Evolutionary conservation across 768 basidiomycete genomes (phyloP).

Genomic region (Clathrus columnatus): DNA sequence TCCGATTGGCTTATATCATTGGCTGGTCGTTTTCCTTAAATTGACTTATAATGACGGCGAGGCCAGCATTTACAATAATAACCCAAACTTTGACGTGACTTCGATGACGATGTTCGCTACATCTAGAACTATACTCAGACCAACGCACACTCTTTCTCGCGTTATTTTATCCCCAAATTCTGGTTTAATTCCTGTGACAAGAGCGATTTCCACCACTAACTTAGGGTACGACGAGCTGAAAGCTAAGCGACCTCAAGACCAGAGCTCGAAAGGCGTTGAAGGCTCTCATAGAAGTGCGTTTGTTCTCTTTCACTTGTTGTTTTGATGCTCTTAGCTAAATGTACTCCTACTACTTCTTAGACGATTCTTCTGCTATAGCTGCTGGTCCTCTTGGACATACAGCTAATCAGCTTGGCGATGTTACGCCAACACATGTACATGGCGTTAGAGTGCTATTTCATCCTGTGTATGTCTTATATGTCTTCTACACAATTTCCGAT

Average conservation of each 20-base stretch:
- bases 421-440: neutral
- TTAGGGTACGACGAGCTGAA: neutral
- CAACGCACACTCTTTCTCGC: no score
- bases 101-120: no score
- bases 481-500: neutral
- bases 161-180: no score
- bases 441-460: slow-evolving; percentile 92
- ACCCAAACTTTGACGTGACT: no score
- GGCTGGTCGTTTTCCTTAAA: no score
- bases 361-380: neutral
- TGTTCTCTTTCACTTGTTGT: neutral
- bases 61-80: no score
- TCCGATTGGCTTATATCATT: no score
- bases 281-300: slow-evolving; percentile 2
- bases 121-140: no score
- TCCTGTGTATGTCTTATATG: slow-evolving; percentile 42
- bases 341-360: neutral
- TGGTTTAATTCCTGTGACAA: no score
- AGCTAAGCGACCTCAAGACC: neutral
- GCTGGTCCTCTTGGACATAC: neutral
- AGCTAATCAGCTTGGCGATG: neutral
- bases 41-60: no score
- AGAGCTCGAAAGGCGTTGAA: slow-evolving; percentile 5
- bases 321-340: neutral
- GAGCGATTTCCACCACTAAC: neutral